Evolutionary conservation across 345 rosid genomes (phyloP).

Genomic region (Citrus mangshanensis): DNA sequence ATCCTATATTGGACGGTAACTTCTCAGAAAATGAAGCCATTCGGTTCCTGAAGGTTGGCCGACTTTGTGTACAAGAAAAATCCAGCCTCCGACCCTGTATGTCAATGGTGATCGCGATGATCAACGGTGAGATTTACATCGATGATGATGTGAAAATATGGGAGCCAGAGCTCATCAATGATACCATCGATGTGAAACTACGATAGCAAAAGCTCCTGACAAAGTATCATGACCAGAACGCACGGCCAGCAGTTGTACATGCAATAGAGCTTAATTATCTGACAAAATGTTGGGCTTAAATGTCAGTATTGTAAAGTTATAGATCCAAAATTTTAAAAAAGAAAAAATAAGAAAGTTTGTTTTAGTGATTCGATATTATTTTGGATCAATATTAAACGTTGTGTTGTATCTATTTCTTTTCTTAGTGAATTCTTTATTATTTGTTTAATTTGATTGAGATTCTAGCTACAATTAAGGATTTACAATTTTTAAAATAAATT

Average conservation of each 20-base stretch:
- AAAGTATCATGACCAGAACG: background rate
- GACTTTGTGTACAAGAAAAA: slow-evolving; percentile 35
- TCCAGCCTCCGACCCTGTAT: slow-evolving; percentile 21
- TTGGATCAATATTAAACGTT: too few species aligned
- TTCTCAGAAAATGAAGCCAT: slow-evolving; percentile 27
- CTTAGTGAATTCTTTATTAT: too few species aligned
- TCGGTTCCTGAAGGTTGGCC: slow-evolving; percentile 23
- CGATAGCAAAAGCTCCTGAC: background rate
- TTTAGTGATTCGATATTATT: too few species aligned
- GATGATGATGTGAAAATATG: background rate
- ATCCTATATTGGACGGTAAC: slow-evolving; percentile 20
- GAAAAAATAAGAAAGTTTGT: too few species aligned
- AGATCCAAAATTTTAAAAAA: too few species aligned
- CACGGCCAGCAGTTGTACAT: background rate
- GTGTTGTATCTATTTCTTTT: too few species aligned
- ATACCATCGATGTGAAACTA: slow-evolving; percentile 25
- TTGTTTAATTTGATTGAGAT: too few species aligned
- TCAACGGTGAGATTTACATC: slow-evolving; percentile 22
- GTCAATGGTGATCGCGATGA: slow-evolving; percentile 28
- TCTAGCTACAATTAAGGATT: too few species aligned
- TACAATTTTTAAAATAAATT: too few species aligned
- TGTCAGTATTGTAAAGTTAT: too few species aligned
- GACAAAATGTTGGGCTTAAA: too few species aligned
- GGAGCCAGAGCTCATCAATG: slow-evolving; percentile 18
- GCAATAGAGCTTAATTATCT: too few species aligned